Evolutionary conservation across 345 rosid species (phyloP).

Genomic region (Salix arbutifolia): DNA sequence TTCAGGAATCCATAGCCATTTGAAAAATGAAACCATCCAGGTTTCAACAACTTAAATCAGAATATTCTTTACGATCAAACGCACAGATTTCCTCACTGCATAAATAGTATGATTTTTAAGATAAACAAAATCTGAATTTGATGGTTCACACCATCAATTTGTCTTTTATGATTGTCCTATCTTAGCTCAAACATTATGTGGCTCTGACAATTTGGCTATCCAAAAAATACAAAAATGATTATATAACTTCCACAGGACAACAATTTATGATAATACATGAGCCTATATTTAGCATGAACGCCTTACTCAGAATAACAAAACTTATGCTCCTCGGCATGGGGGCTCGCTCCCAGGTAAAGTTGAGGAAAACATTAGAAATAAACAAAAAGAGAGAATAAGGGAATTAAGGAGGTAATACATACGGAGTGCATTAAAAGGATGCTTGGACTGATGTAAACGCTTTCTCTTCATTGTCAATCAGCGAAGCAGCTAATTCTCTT

Average conservation of each 20-base stretch:
- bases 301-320: neutral
- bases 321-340: neutral
- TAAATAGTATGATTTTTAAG: neutral
- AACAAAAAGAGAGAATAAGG: neutral
- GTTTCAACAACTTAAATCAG: neutral
- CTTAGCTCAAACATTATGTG: neutral
- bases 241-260: neutral
- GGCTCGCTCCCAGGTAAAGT: neutral
- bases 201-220: neutral
- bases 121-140: neutral
- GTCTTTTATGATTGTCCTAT: neutral
- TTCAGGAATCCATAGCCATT: neutral
- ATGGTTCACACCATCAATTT: neutral
- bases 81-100: neutral
- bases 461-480: constrained; percentile 39
- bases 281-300: neutral
- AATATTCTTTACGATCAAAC: neutral
- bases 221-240: neutral
- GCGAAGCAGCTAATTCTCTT: constrained; percentile 3
- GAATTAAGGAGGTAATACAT: constrained; percentile 26
- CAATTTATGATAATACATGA: neutral
- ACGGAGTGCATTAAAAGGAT: constrained; percentile 53
- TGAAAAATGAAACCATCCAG: neutral
- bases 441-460: constrained; percentile 45
- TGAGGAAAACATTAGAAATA: neutral